phyloP scores from a whole-genome alignment of 1,139 yeast species.

The Blastobotrys illinoisensis region DNA sequence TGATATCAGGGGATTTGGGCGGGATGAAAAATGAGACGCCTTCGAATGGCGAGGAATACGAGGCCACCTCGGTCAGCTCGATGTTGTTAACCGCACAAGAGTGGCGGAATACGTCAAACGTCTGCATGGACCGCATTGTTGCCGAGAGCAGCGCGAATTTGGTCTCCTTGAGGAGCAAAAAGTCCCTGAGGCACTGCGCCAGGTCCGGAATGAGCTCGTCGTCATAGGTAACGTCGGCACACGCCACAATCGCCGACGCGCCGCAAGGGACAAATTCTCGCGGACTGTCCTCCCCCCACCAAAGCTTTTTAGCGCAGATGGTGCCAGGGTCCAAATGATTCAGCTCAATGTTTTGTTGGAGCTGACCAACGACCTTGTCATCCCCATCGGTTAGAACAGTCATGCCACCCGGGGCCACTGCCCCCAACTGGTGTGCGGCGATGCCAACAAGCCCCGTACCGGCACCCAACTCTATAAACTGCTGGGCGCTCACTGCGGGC shows the following conservation, averaged over 20 bases:
- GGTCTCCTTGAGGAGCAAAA: conserved; percentile 12
- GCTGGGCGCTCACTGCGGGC: not conserved
- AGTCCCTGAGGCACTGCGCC: conserved; percentile 40
- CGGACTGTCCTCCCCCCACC: conserved; percentile 56
- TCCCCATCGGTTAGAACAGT: conserved; percentile 72
- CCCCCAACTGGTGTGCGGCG: conserved; percentile 37
- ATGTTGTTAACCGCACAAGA: conserved; percentile 31
- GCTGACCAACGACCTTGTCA: conserved; percentile 48
- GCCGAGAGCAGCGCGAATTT: conserved; percentile 42
- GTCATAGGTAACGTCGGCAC: conserved; percentile 88
- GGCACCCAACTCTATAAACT: conserved; percentile 65
- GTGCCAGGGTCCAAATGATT: conserved; percentile 37
- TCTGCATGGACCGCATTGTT: conserved; percentile 60
- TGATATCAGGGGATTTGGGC: conserved; percentile 21
- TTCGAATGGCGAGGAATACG: conserved; percentile 18
- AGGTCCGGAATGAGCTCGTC: conserved; percentile 52
- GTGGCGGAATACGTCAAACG: conserved; percentile 50
- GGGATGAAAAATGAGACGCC: conserved; percentile 18
- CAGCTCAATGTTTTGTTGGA: conserved; percentile 42
- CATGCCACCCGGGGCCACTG: conserved; percentile 21
- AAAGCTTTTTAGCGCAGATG: conserved; percentile 40
- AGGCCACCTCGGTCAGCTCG: conserved; percentile 29
- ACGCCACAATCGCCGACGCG: conserved; percentile 36
- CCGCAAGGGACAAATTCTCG: not conserved
- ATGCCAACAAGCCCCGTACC: conserved; percentile 88